These are phyloP conservation scores for Nadsonia fulvescens DNA, from an alignment of 805 yeast genomes.

Conservation along the genomic window DNA sequence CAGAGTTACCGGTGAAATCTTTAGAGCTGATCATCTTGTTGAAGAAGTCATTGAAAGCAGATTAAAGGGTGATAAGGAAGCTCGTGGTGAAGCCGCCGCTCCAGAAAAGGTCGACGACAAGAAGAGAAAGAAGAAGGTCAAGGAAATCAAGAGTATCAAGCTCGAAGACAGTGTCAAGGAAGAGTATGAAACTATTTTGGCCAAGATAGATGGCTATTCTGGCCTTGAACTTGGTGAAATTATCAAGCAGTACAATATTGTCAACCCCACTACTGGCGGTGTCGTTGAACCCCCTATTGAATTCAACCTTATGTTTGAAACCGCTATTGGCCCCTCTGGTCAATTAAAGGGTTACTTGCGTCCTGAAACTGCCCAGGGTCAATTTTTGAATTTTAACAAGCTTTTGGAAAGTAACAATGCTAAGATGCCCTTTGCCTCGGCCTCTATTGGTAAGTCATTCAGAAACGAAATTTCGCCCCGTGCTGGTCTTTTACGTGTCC, in stretches of 20 bases:
- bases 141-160: slow-evolving; percentile 79
- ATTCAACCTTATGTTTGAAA: slow-evolving; percentile 97
- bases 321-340: slow-evolving; percentile 98
- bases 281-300: slow-evolving; percentile 78
- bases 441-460: slow-evolving; percentile 95
- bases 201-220: slow-evolving; percentile 82
- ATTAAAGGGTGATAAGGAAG: slow-evolving; percentile 91
- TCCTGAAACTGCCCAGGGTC: slow-evolving; percentile 99
- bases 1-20: slow-evolving; percentile 88
- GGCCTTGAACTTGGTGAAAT: slow-evolving; percentile 86
- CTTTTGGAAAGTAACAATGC: slow-evolving; percentile 86
- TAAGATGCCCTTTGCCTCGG: slow-evolving; percentile 98
- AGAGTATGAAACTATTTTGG: slow-evolving; percentile 75
- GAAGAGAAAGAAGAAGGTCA: slow-evolving; percentile 78
- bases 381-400: slow-evolving; percentile 87
- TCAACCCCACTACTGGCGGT: slow-evolving; percentile 82
- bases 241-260: slow-evolving; percentile 64
- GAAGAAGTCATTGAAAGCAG: slow-evolving; percentile 96
- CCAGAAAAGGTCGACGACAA: slow-evolving; percentile 57
- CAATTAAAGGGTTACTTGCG: slow-evolving; percentile 86
- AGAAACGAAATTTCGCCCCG: slow-evolving; percentile 98
- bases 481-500: slow-evolving; percentile 90
- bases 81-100: slow-evolving; percentile 56
- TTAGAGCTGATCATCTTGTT: slow-evolving; percentile 94
- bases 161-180: slow-evolving; percentile 62